Evolutionary conservation across 371 early-diverging fungal genomes (phyloP).

Genomic region (Syncephalastrum contaminatum): DNA sequence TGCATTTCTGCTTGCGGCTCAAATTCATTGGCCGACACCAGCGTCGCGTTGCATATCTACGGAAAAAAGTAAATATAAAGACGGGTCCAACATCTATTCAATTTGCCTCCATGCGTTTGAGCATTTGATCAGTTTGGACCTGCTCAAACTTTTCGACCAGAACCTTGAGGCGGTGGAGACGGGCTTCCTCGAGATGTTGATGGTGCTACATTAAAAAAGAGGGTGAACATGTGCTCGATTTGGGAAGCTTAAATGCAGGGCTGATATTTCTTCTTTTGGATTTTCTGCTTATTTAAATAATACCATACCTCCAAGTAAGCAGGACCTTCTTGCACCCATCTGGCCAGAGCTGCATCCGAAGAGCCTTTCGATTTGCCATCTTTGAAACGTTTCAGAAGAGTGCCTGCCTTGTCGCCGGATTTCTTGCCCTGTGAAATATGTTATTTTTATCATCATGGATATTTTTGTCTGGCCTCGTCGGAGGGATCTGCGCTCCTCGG

Average conservation of each 20-base stretch:
- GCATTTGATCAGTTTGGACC: constrained; percentile 22
- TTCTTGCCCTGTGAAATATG: constrained; percentile 1
- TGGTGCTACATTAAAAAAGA: constrained; percentile 8
- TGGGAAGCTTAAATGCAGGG: no score
- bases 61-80: no score
- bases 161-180: constrained; percentile 16
- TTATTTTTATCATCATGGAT: no score
- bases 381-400: constrained; percentile 19
- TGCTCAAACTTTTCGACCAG: constrained; percentile 25
- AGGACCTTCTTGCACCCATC: constrained; percentile 41
- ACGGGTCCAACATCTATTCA: neutral
- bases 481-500: no score
- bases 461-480: no score
- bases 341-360: constrained; percentile 10
- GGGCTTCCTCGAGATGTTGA: constrained; percentile 20
- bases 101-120: constrained; percentile 22
- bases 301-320: constrained; percentile 31
- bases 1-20: constrained; percentile 17
- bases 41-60: neutral
- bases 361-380: constrained; percentile 15
- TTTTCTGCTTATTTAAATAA: no score
- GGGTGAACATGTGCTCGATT: no score
- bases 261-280: no score
- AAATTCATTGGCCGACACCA: constrained; percentile 12
- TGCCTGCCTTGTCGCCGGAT: constrained; percentile 14